Evolutionary conservation across 345 rosid genomes (phyloP).

Genomic region (Excoecaria cochinchinensis): DNA sequence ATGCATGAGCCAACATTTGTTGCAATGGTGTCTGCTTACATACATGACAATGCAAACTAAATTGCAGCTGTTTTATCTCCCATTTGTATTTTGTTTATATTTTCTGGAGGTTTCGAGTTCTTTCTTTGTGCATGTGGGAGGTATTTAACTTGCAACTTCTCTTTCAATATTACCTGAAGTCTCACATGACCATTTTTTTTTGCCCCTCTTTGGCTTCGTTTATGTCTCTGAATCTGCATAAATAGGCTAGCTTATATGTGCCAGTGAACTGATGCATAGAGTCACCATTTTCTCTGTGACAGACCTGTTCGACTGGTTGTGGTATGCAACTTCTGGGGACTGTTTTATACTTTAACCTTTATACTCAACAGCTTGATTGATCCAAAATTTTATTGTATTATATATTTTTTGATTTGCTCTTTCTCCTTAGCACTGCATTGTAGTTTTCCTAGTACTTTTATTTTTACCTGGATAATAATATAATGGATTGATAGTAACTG

Average conservation of each 20-base stretch:
- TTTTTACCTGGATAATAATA: not conserved
- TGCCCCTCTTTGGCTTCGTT: not conserved
- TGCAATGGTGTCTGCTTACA: not conserved
- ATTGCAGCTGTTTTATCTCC: not conserved
- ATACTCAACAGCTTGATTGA: not conserved
- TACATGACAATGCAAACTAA: not conserved
- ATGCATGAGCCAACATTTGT: conserved; percentile 2
- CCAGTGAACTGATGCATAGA: not conserved
- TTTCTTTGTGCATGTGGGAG: not conserved
- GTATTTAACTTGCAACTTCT: not conserved
- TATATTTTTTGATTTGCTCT: not conserved
- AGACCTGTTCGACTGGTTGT: not conserved
- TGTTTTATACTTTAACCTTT: not conserved
- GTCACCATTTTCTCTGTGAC: not conserved
- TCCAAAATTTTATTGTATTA: not conserved
- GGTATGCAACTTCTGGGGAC: not conserved
- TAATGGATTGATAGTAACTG: not conserved
- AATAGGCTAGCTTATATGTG: not conserved
- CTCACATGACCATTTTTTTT: not conserved
- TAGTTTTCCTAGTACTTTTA: not conserved
- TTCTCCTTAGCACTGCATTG: not conserved
- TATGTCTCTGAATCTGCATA: not conserved
- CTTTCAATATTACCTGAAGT: not conserved
- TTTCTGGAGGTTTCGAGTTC: not conserved
- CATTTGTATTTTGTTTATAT: not conserved